Evolutionary conservation across 345 rosid genomes (phyloP), one percentile per base, ranked within the genome.

Genomic region (Carallia pectinifolia): DNA sequence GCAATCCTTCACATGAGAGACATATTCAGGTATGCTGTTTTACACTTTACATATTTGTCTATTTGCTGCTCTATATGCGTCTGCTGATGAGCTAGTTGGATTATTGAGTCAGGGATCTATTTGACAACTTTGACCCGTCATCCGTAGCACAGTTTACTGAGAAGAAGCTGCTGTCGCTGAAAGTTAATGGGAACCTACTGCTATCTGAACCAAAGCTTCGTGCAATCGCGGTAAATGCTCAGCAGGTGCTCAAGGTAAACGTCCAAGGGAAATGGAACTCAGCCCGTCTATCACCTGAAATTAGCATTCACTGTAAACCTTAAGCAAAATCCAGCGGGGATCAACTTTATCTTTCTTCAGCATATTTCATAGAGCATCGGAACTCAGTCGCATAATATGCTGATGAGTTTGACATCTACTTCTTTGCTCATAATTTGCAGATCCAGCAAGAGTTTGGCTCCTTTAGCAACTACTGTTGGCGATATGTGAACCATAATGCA

Each of bases 131-230:
- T 23, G 87, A 91, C 71, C 85, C 88, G 23, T 72, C 77, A 76
- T 78, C 87, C 23, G 27, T 91, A 75, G 82, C 96, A 33, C 86
- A 77, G 69, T 86, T 84, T 71, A 78, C 90, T 8, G 96, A 91
- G 80, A 88, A 91, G 86, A 89, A 75, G 81, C 70, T 91, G 76
- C 65, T 80, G 53, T 83, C 91, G 56, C 74, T 91, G 73, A 91
- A 81, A 80, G 84, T 88, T 54, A 84, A 89, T 30, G 89, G 88
- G 7, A 80, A 78, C 58, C 84, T 83, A 0, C 44, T 94, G 80
- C 83, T 94, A 29, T 94, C 95, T 6, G 96, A 91, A 73, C 90
- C 83, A 63, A 94, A 94, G 87, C 86, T 94, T 33, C 90, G 95
- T 67, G 98, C 98, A 30, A 64, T 94, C 37, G 83, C 82, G 9